These are phyloP conservation scores for Rhodamnia argentea DNA, from an alignment of 345 rosid genomes.

Conservation along the genomic window DNA sequence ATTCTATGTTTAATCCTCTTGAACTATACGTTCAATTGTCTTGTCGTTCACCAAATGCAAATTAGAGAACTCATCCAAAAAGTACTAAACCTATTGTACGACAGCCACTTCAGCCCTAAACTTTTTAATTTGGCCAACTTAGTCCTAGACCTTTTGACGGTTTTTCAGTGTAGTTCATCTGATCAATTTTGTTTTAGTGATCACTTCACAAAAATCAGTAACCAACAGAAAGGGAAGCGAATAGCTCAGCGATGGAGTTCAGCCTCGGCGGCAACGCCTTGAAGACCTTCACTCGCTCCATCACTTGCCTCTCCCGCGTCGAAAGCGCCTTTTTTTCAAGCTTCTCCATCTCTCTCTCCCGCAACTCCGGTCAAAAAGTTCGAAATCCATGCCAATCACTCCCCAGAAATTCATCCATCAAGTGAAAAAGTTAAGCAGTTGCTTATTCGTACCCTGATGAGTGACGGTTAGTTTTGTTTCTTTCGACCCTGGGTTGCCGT, in stretches of 20 bases:
- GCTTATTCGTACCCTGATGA: background rate
- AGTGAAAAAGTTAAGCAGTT: background rate
- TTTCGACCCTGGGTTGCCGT: background rate
- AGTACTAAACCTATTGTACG: too few relatives aligned
- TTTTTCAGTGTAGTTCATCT: too few relatives aligned
- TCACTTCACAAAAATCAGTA: too few relatives aligned
- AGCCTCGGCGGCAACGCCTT: conserved; percentile 65
- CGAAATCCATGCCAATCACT: background rate
- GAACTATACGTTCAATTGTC: too few relatives aligned
- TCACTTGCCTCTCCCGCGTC: conserved; percentile 70
- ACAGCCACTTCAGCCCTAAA: too few relatives aligned
- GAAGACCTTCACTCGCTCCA: conserved; percentile 64
- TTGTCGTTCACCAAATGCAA: too few relatives aligned
- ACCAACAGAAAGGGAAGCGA: background rate
- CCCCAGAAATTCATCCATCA: background rate
- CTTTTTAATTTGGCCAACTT: too few relatives aligned
- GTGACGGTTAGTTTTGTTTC: background rate
- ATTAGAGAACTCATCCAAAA: too few relatives aligned
- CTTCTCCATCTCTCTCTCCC: conserved; percentile 26
- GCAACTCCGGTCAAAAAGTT: background rate
- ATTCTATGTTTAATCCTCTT: too few relatives aligned
- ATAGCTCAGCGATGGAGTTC: conserved; percentile 37
- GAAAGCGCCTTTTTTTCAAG: conserved; percentile 82
- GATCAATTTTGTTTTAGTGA: too few relatives aligned
- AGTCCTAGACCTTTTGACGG: too few relatives aligned